Evolutionary conservation across 2,329 filamentous ascomycete genomes (phyloP), one percentile per base, ranked within the genome.

Genomic region (Monilinia laxa): DNA sequence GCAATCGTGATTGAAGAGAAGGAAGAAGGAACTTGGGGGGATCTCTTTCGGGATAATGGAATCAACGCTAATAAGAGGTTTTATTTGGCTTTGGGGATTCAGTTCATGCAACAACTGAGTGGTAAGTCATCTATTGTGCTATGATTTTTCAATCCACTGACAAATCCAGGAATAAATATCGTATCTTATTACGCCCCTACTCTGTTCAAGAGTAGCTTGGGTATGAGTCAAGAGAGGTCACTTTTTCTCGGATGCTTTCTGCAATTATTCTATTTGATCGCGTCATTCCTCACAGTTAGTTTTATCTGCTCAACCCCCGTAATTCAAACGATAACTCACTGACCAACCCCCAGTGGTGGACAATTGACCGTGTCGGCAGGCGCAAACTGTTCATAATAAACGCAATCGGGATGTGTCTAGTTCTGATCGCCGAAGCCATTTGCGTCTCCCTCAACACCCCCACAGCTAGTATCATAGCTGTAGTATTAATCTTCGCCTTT

Each of bases 51-150:
- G 20, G 79, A 78, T 45, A 81, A 81, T 65, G 81, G 81, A 71
- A 81, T 79, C 3, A 81, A 83, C 69, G 80, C 83, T 67, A 80
- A 82, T 75, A 78, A 81, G 14, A 77, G 82, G 7, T 81, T 84
- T 77, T 69, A 83, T 68, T 77, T 84, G 4, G 82, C 81, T 10
- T 78, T 78, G 0, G 79, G 78, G 2, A 78, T 78, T 10, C 81
- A 83, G 70, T 77, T 82, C 53, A 79, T 83, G 76, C 82, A 85
- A 70, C 84, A 85, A 68, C 74, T 79, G 11, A 75, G 74, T 20
- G 78, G 73, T 20, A 20, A 66, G 56, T 84, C 62, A 3, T 42
- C 40, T 4, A 2, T 42, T 10, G 11, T 42, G 12, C 12, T 16
- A 42, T 42, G 40, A 18, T 18, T 16, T 16, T 14, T 16, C 18